Evolutionary conservation across 78 protist species (phyloP).

Genomic region (Guillardia theta): DNA sequence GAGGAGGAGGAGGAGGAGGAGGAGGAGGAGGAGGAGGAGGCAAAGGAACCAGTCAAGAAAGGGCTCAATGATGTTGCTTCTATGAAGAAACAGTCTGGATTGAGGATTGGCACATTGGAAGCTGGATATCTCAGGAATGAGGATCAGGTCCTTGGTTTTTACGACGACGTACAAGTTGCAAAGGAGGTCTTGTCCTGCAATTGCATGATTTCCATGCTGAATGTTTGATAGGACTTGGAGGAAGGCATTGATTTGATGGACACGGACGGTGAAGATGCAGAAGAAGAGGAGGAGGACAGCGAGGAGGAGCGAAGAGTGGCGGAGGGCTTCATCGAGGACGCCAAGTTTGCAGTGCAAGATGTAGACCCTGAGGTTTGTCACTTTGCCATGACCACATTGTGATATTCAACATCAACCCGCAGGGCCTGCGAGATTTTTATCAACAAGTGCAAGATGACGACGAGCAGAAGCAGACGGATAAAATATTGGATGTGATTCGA

Average conservation of each 20-base stretch:
- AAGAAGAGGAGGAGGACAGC: constrained; percentile 35
- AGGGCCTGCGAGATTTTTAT: not conserved
- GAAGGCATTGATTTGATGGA: constrained; percentile 2
- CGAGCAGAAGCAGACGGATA: not conserved
- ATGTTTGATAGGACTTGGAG: no score
- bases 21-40: not conserved
- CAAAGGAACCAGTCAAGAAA: not conserved
- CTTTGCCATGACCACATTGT: not conserved
- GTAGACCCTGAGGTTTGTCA: not conserved
- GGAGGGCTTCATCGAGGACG: not conserved
- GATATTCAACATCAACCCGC: no score
- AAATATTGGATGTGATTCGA: not conserved
- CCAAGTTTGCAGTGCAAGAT: not conserved
- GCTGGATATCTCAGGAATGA: constrained; percentile 22
- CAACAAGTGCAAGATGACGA: not conserved
- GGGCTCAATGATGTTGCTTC: not conserved
- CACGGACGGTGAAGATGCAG: not conserved
- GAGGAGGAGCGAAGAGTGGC: constrained; percentile 31
- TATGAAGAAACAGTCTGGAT: not conserved
- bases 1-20: not conserved
- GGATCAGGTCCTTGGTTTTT: not conserved
- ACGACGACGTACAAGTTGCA: not conserved
- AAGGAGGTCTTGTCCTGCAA: no score
- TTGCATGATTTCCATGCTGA: no score
- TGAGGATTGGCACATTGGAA: not conserved